phyloP scores from a whole-genome alignment of 73 alveolate genomes.

The Paramecium primaurelia region DNA sequence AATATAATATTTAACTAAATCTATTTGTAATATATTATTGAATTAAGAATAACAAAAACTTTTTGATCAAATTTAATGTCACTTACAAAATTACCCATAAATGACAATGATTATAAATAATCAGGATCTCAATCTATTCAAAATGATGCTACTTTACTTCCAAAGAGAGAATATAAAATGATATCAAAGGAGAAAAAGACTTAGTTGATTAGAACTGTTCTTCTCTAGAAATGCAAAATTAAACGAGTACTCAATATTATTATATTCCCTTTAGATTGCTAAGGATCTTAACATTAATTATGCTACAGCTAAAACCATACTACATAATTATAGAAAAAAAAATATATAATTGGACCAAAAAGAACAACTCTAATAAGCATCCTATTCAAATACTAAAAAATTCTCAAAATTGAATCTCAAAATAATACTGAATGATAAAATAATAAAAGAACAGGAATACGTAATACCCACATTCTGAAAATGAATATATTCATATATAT shows the following conservation, averaged over 20 bases:
- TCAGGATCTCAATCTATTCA: neutral
- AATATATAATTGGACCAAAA: neutral
- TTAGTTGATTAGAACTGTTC: slow-evolving; percentile 12
- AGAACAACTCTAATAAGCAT: neutral
- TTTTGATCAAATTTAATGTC: neutral
- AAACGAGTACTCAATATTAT: neutral
- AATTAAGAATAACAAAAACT: neutral
- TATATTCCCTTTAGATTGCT: slow-evolving; percentile 5
- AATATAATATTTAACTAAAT: neutral
- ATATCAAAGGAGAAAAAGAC: slow-evolving; percentile 17
- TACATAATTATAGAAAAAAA: neutral
- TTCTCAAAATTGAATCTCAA: neutral
- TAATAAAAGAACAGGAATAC: neutral
- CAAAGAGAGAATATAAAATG: slow-evolving; percentile 2
- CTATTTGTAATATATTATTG: neutral
- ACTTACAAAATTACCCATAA: neutral
- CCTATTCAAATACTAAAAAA: neutral
- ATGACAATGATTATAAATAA: neutral
- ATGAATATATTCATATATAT: neutral
- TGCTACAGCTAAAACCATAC: slow-evolving; percentile 46
- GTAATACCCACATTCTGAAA: neutral
- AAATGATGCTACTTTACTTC: neutral
- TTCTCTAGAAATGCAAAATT: neutral
- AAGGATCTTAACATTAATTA: slow-evolving; percentile 26
- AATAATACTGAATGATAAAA: neutral